phyloP scores from a whole-genome alignment of 2,329 filamentous ascomycete genomes.

The Clonostachys chloroleuca region DNA sequence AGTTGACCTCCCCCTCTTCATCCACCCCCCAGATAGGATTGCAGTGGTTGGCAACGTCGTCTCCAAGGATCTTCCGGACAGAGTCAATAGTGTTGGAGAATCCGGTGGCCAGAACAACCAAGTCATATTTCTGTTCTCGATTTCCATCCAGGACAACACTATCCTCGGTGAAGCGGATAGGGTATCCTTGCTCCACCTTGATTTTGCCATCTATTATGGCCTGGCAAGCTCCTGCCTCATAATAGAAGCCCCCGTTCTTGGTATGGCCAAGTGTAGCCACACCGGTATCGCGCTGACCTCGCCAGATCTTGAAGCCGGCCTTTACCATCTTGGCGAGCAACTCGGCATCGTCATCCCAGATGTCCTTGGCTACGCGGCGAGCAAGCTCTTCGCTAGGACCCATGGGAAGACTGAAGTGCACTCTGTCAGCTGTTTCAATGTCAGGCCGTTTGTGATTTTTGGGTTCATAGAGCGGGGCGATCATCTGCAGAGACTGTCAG shows the following conservation, averaged over 20 bases:
- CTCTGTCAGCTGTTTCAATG: constrained; percentile 41
- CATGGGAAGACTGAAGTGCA: constrained; percentile 49
- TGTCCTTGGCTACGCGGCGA: constrained; percentile 5
- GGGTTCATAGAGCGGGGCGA: constrained; percentile 13
- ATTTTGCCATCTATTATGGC: constrained; percentile 62
- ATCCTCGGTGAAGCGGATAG: constrained; percentile 18
- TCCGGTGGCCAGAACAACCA: constrained; percentile 39
- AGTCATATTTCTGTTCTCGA: constrained; percentile 22
- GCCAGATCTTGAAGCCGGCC: constrained; percentile 19
- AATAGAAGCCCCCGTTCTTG: constrained; percentile 59
- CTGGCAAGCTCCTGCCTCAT: constrained; percentile 60
- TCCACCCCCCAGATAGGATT: constrained; percentile 43
- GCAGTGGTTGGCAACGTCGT: constrained; percentile 39
- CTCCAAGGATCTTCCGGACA: constrained; percentile 40
- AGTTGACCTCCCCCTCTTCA: constrained; percentile 36
- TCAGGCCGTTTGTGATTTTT: constrained; percentile 37
- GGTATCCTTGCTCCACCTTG: constrained; percentile 33
- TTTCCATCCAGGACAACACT: constrained; percentile 21
- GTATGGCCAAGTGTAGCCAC: constrained; percentile 16
- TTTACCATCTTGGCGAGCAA: neutral
- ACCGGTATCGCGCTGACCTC: constrained; percentile 25
- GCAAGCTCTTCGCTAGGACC: constrained; percentile 37
- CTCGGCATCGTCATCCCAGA: constrained; percentile 5
- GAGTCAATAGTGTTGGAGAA: constrained; percentile 51
- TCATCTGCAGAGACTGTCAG: neutral